Percentiles rank a stretch among this genome's conserved stretches.
Evolutionary conservation across 2,329 filamentous ascomycete species (phyloP).

Genomic region (Penicillium sp.): DNA sequence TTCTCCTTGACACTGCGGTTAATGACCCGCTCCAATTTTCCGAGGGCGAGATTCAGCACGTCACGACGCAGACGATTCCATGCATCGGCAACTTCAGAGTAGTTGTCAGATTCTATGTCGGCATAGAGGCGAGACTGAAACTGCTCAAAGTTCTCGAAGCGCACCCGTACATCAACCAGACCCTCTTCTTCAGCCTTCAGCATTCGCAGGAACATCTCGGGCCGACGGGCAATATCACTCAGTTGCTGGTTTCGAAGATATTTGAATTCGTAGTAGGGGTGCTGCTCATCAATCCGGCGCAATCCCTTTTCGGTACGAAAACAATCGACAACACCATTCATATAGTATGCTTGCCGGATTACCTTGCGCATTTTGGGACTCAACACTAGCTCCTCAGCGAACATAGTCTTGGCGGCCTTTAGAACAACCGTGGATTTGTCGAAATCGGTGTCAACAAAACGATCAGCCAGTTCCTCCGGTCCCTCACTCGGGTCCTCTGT

Average conservation of each 20-base stretch:
- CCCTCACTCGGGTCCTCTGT: constrained; percentile 76
- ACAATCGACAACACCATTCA: constrained; percentile 77
- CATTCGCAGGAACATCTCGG: constrained; percentile 93
- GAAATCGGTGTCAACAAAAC: constrained; percentile 65
- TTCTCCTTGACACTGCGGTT: constrained; percentile 92
- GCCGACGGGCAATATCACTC: constrained; percentile 69
- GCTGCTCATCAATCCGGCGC: constrained; percentile 86
- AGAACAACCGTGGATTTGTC: constrained; percentile 69
- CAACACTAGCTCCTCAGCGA: constrained; percentile 80
- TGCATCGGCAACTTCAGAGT: constrained; percentile 86
- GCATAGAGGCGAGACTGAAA: constrained; percentile 72
- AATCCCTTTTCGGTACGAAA: constrained; percentile 89
- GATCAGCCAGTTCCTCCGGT: constrained; percentile 83
- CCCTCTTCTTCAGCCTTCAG: constrained; percentile 94
- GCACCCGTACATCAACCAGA: constrained; percentile 76
- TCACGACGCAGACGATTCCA: constrained; percentile 89
- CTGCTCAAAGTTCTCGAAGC: constrained; percentile 66
- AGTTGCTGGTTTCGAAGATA: constrained; percentile 89
- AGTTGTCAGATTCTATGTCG: constrained; percentile 90
- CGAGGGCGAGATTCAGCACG: constrained; percentile 72
- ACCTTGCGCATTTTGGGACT: constrained; percentile 86
- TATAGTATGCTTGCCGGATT: constrained; percentile 76
- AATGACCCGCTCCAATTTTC: constrained; percentile 76
- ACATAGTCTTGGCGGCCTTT: constrained; percentile 75
- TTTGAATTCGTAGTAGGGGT: constrained; percentile 97